phyloP scores from a whole-genome alignment of 2,329 filamentous ascomycete species.

The Corynespora cassiicola region DNA sequence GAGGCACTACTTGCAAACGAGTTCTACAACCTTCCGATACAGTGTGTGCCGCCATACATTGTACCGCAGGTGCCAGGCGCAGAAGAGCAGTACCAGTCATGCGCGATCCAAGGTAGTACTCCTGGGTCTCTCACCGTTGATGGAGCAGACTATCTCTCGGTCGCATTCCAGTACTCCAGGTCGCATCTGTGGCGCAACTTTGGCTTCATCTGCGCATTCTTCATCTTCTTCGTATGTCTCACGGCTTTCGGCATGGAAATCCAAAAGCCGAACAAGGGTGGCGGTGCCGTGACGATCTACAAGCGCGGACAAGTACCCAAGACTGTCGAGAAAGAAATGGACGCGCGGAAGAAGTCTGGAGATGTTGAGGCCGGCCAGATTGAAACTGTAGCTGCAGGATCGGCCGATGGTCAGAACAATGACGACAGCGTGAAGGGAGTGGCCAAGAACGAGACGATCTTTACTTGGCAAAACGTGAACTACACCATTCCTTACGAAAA shows the following conservation, averaged over 20 bases:
- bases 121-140: constrained; percentile 60
- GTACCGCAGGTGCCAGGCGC: constrained; percentile 60
- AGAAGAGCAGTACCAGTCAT: constrained; percentile 61
- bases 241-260: constrained; percentile 53
- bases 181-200: constrained; percentile 68
- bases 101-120: constrained; percentile 63
- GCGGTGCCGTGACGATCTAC: constrained; percentile 66
- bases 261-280: constrained; percentile 65
- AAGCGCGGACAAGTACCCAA: constrained; percentile 70
- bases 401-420: constrained; percentile 28
- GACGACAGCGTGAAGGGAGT: constrained; percentile 54
- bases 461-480: constrained; percentile 86
- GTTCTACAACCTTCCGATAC: constrained; percentile 64
- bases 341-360: constrained; percentile 53
- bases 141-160: constrained; percentile 63
- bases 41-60: constrained; percentile 62
- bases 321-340: constrained; percentile 63
- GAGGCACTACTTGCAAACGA: constrained; percentile 74
- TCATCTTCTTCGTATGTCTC: constrained; percentile 56
- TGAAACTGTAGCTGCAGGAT: constrained; percentile 30
- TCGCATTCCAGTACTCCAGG: constrained; percentile 62
- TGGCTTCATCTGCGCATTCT: constrained; percentile 59
- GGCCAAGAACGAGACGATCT: constrained; percentile 63
- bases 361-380: constrained; percentile 60
- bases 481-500: constrained; percentile 69